Conservation (phyloP, 2,329 filamentous ascomycete species). For the Fusarium musae region DNA sequence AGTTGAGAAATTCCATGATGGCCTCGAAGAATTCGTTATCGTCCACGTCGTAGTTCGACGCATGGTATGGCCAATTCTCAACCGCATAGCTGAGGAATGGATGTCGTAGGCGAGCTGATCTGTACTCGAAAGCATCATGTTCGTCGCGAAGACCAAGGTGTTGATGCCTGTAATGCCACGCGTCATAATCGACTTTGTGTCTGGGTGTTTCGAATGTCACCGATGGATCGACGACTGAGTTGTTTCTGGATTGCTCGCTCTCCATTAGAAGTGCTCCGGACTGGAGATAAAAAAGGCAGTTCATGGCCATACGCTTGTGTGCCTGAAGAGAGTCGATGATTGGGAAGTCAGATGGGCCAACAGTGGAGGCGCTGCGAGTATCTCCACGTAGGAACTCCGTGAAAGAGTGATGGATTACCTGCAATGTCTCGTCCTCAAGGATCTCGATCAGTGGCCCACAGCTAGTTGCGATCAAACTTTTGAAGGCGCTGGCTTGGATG, state of each 20-base stretch:
- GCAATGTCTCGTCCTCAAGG: constrained; percentile 56
- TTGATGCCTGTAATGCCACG: neutral
- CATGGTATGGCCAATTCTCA: constrained; percentile 41
- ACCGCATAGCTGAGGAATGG: constrained; percentile 37
- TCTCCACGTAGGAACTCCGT: constrained; percentile 56
- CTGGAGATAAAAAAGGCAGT: constrained; percentile 32
- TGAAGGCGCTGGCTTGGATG: constrained; percentile 38
- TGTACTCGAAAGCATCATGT: constrained; percentile 19
- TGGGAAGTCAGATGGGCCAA: constrained; percentile 15
- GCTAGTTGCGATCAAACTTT: constrained; percentile 49
- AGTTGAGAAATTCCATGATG: constrained; percentile 10
- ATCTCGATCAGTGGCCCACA: constrained; percentile 57
- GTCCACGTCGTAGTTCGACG: constrained; percentile 27
- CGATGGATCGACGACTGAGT: neutral
- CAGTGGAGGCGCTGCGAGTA: neutral
- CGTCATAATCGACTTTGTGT: neutral
- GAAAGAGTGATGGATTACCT: constrained; percentile 60
- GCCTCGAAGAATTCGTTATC: constrained; percentile 22
- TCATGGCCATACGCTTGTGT: constrained; percentile 32
- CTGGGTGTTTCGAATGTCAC: constrained; percentile 2
- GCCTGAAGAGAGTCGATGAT: constrained; percentile 28
- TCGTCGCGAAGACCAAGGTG: neutral
- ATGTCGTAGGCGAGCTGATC: constrained; percentile 27
- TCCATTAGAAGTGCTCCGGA: constrained; percentile 27
- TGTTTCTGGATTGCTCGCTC: neutral